Conservation (phyloP, 768 basidiomycete species). For the Lactarius deliciosus region DNA sequence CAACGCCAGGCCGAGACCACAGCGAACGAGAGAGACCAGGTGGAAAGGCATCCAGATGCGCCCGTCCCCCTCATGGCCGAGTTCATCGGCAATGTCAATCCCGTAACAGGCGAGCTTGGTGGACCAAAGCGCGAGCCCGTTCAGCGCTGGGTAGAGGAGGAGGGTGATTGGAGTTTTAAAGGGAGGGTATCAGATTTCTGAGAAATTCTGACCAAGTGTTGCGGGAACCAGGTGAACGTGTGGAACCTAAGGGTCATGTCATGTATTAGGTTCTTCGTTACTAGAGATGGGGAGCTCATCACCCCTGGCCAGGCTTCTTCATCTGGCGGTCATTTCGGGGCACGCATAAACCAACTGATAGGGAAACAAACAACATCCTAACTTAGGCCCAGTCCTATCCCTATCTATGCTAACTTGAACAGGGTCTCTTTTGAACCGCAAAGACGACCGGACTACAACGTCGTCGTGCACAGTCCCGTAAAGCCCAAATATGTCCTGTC, state of each 20-base stretch:
- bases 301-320: background rate
- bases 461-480: background rate
- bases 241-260: background rate
- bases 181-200: slow-evolving; percentile 87
- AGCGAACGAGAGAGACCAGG: slow-evolving; percentile 33
- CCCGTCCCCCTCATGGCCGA: slow-evolving; percentile 56
- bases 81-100: slow-evolving; percentile 82
- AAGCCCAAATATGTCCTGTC: background rate
- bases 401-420: background rate
- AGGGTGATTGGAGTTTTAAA: slow-evolving; percentile 89
- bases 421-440: background rate
- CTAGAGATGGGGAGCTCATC: background rate
- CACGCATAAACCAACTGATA: background rate
- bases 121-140: slow-evolving; percentile 89
- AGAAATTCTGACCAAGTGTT: slow-evolving; percentile 47
- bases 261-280: background rate
- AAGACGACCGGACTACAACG: background rate
- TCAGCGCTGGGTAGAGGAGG: slow-evolving; percentile 49
- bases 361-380: background rate
- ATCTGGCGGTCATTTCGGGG: background rate
- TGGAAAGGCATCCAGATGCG: slow-evolving; percentile 69
- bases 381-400: background rate
- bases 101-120: slow-evolving; percentile 77
- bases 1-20: slow-evolving; percentile 56
- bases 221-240: background rate